phyloP scores from a whole-genome alignment of 805 yeast species.

The Metschnikowia picachoensis region DNA sequence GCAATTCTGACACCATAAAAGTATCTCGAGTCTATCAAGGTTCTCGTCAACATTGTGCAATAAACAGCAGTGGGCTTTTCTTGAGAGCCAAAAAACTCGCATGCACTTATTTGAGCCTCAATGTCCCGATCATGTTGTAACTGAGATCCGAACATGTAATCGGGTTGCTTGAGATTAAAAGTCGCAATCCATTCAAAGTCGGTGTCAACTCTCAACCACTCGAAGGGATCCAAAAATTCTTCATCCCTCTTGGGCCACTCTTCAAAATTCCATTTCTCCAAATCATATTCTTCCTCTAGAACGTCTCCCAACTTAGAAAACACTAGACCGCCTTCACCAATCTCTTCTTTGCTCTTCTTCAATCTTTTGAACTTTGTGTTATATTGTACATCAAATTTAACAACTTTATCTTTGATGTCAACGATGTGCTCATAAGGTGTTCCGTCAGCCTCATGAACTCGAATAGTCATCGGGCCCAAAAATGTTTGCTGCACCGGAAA shows the following conservation, averaged over 20 bases:
- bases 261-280: slow-evolving; percentile 64
- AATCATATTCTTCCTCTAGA: slow-evolving; percentile 55
- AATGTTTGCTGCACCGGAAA: slow-evolving; percentile 51
- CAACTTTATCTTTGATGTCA: slow-evolving; percentile 77
- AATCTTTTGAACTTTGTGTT: slow-evolving; percentile 87
- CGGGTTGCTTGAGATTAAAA: slow-evolving; percentile 80
- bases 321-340: slow-evolving; percentile 28
- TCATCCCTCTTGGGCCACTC: slow-evolving; percentile 72
- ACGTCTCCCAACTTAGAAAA: slow-evolving; percentile 71
- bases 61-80: slow-evolving; percentile 59
- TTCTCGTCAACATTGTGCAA: slow-evolving; percentile 73
- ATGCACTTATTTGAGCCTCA: slow-evolving; percentile 88
- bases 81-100: slow-evolving; percentile 61
- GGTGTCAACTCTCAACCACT: slow-evolving; percentile 97
- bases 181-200: slow-evolving; percentile 96
- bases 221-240: slow-evolving; percentile 83
- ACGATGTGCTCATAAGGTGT: slow-evolving; percentile 98
- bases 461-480: slow-evolving; percentile 92
- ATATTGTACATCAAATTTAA: slow-evolving; percentile 89
- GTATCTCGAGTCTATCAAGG: slow-evolving; percentile 78
- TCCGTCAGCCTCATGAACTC: slow-evolving; percentile 98
- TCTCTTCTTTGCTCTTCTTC: slow-evolving; percentile 56
- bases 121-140: slow-evolving; percentile 93
- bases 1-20: slow-evolving; percentile 85
- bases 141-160: slow-evolving; percentile 92